A percentile compares a stretch with the other conserved stretches of the same genome.
phyloP scores from a whole-genome alignment of 257 asterid genomes.

The Parsonsia alboflavescens region DNA sequence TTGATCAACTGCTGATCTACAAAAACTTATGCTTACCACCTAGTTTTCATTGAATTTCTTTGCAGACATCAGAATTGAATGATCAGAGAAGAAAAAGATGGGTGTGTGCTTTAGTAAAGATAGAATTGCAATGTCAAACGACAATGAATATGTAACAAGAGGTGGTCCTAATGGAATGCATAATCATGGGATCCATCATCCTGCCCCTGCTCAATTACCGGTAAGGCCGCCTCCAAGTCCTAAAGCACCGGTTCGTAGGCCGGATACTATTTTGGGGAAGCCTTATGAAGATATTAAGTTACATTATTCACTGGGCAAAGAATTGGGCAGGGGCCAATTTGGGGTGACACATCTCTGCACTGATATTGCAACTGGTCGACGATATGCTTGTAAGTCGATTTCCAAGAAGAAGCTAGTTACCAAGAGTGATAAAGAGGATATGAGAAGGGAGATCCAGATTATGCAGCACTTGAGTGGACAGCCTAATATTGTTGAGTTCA shows the following conservation, averaged over 20 bases:
- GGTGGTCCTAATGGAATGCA: constrained; percentile 20
- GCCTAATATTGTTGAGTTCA: constrained; percentile 68
- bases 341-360: constrained; percentile 70
- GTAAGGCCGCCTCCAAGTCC: constrained; percentile 33
- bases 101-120: constrained; percentile 27
- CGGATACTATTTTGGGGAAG: constrained; percentile 57
- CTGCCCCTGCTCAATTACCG: constrained; percentile 39
- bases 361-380: constrained; percentile 36
- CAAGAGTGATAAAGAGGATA: constrained; percentile 62
- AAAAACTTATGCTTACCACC: not conserved
- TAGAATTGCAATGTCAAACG: constrained; percentile 11
- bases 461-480: constrained; percentile 90
- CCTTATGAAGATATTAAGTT: constrained; percentile 51
- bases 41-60: constrained; percentile 3
- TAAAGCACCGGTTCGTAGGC: constrained; percentile 26
- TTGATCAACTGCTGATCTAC: not conserved
- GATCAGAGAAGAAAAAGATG: constrained; percentile 19
- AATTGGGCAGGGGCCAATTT: constrained; percentile 76
- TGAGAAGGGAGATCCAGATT: constrained; percentile 73
- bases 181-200: constrained; percentile 29
- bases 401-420: constrained; percentile 64
- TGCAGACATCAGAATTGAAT: not conserved
- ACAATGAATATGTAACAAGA: constrained; percentile 23
- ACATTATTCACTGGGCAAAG: constrained; percentile 51
- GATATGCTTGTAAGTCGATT: constrained; percentile 76